Evolutionary conservation across 2,329 filamentous ascomycete genomes (phyloP), one percentile per base, ranked within the genome.

Genomic region (Endothia cerciana): DNA sequence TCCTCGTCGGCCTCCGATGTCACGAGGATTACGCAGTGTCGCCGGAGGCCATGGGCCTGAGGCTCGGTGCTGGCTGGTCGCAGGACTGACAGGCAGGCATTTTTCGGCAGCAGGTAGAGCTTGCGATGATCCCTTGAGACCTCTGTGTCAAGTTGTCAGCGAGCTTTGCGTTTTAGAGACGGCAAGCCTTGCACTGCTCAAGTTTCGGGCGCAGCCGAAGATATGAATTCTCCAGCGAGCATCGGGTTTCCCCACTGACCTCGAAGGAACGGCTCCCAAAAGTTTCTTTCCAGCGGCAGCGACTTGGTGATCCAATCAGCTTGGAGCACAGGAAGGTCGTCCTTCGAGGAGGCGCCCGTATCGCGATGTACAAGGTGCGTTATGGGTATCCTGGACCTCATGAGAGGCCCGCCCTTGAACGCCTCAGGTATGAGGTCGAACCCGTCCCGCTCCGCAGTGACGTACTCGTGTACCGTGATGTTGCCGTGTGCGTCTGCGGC

Each of bases 401-500:
- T 4, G 4, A 57, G 10, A 7, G 36, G 33, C 1, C 55, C 55
- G 55, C 55, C 55, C 55, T 40, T 57, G 55, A 57, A 57, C 19
- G 55, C 55, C 55, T 57, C 55, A 1, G 55, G 55, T 22, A 57
- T 57, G n/a, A 57, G 19, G 4, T 57, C 36, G 11, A 57, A 28
- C 1, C 55, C 55, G 17, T 22, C 5, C 30, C 19, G 15, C 10
- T 13, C 7, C n/a, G 7, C 25, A 3, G 30, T 38, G 33, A 13
- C n/a, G n/a, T 57, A 57, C 55, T 57, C 36, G n/a, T 57, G 33
- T 15, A 57, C 17, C 17, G 30, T 38, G 22, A 57, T n/a, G 36
- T 11, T 13, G 36, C 3, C 10, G 8, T 22, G 33, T 19, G 19
- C 55, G 10, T 40, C 55, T 3, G 22, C 36, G 33, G 13, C 33